phyloP scores from a whole-genome alignment of 192 early-diverging fungal genomes.

The Linnemannia exigua region DNA sequence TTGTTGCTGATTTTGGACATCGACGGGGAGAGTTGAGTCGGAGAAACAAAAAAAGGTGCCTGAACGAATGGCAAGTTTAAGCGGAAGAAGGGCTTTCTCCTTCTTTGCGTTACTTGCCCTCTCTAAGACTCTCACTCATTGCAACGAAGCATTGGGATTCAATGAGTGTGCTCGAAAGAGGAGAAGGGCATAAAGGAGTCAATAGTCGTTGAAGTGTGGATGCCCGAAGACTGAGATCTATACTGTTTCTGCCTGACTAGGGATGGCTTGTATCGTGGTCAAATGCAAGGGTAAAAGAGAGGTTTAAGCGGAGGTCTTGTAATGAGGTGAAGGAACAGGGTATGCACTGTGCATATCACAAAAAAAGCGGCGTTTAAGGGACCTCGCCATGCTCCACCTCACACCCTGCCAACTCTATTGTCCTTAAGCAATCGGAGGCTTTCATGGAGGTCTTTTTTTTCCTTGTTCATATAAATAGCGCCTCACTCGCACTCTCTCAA shows the following conservation, averaged over 20 bases:
- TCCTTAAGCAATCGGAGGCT: neutral
- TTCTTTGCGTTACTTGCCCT: neutral
- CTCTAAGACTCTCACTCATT: neutral
- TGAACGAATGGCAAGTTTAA: constrained; percentile 3
- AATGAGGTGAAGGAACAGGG: too few species aligned
- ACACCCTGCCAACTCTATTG: constrained; percentile 4
- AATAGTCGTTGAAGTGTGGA: too few species aligned
- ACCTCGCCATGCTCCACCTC: too few species aligned
- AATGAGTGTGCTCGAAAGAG: neutral
- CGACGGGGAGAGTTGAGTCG: neutral
- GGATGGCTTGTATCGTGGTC: too few species aligned
- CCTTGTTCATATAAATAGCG: neutral
- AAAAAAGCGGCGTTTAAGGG: too few species aligned
- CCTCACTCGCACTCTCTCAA: neutral
- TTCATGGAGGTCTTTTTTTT: neutral
- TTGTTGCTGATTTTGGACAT: neutral
- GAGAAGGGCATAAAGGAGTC: neutral
- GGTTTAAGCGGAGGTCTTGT: too few species aligned
- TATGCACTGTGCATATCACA: too few species aligned
- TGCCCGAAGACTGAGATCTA: too few species aligned
- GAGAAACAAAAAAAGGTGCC: constrained; percentile 1
- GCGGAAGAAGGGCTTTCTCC: neutral
- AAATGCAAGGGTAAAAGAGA: too few species aligned
- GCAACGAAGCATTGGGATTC: neutral
- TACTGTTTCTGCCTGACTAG: too few species aligned